Evolutionary conservation across 2,329 filamentous ascomycete species (phyloP), one percentile per base, ranked within the genome.

Genomic region (Cladosporium sp.): DNA sequence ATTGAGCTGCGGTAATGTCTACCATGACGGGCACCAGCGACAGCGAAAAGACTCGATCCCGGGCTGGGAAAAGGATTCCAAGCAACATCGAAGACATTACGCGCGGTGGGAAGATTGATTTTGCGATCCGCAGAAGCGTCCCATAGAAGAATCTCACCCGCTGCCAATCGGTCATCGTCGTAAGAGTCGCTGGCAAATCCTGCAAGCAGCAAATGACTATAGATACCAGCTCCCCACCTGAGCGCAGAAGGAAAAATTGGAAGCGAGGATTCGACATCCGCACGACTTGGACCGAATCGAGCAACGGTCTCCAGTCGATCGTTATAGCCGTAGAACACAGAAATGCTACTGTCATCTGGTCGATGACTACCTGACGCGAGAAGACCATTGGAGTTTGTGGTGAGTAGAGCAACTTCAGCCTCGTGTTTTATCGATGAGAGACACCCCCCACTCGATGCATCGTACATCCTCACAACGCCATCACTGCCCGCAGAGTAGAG

Each of bases 81-180:
- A 1, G 79, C 74, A 1, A 81, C 71, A 61, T 86, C 83, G 63
- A 84, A 85, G 0, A 85, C 77, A 58, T 81, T 82, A 35, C 78
- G 78, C 15, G 76, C 74, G 1, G 77, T 77, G 10, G 70, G 68
- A 0, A 84, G 66, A n/a, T 70, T 62, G 1, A 80, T 61, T 22
- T 73, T 64, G 9, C 68, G 63, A 3, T 73, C 68, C 34, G 77
- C 74, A 13, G 70, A 65, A 3, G 83, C 63, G 59, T 79, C 75
- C 81, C 81, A 86, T 1, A 84, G 61, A 39, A 76, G 78, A 9
- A 83, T 73, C 58, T 83, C 78, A 2, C 83, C 83, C 35, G 73
- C 73, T 5, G 69, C 72, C 17, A 75, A 70, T 8, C 70, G 63
- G 6, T 74, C 68, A 12, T 73, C 70, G 9, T 71, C 66, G 15